A percentile compares a stretch with the other conserved stretches of the same genome.
These are phyloP conservation scores for Sorghum bicolor DNA, from an alignment of 176 grass and related monocot species.

Conservation along the genomic window DNA sequence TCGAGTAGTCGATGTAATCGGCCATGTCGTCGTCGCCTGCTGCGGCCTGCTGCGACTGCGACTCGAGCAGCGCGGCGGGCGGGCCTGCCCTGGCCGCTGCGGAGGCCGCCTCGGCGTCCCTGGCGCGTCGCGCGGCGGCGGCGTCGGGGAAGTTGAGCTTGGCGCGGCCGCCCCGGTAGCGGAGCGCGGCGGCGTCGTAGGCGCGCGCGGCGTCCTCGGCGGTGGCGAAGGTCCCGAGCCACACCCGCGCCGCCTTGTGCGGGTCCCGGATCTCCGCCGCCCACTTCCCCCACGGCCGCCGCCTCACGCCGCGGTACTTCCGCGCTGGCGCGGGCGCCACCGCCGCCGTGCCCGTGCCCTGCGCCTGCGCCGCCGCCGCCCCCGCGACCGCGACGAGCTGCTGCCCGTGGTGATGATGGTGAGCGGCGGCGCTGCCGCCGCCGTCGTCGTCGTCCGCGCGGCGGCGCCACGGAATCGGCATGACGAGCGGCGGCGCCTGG, in stretches of 20 bases:
- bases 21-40: neutral
- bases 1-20: conserved; percentile 47
- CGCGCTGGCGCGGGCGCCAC: neutral
- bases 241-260: conserved; percentile 64
- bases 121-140: neutral
- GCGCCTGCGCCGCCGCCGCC: neutral
- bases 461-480: neutral
- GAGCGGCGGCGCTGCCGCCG: neutral
- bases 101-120: neutral
- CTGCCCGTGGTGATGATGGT: neutral
- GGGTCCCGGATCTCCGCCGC: conserved; percentile 92
- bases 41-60: conserved; percentile 8
- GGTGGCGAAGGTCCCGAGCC: conserved; percentile 86
- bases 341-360: no score
- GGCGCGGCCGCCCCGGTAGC: conserved; percentile 61
- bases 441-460: neutral
- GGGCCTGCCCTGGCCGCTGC: neutral
- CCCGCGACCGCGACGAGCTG: neutral
- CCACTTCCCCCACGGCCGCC: conserved; percentile 88
- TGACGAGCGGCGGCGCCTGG: neutral
- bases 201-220: conserved; percentile 77
- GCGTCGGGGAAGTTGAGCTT: conserved; percentile 81
- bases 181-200: conserved; percentile 69
- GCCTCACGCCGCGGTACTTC: conserved; percentile 70
- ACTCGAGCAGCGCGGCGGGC: conserved; percentile 39